A percentile compares a stretch with the other conserved stretches of the same genome.
These are phyloP conservation scores for Globisporangium acanthophoron DNA, from an alignment of 352 stramenopile genomes.

Conservation along the genomic window DNA sequence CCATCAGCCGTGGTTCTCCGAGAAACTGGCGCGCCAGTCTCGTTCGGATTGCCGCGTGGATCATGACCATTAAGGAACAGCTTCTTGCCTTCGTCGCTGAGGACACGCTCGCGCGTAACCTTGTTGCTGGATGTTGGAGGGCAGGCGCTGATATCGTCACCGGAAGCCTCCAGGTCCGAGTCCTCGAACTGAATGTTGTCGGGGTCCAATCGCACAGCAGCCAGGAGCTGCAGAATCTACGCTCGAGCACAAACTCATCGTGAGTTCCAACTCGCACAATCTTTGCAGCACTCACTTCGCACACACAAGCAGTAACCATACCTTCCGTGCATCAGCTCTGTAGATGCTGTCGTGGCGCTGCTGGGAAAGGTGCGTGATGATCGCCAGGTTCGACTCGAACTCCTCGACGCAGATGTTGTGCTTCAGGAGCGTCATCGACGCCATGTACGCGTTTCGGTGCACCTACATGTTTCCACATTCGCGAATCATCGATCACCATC, in stretches of 20 bases:
- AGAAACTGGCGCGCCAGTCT: conserved; percentile 13
- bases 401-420: conserved; percentile 75
- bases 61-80: conserved; percentile 61
- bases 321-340: conserved; percentile 68
- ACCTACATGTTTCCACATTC: conserved; percentile 27
- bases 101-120: conserved; percentile 56
- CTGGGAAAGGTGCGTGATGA: conserved; percentile 82
- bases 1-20: conserved; percentile 27
- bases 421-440: conserved; percentile 68
- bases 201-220: conserved; percentile 70
- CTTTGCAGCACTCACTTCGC: not conserved
- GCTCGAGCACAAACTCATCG: not conserved
- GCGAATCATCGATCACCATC: no score
- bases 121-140: conserved; percentile 64
- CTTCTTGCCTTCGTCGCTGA: conserved; percentile 85
- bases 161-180: conserved; percentile 32
- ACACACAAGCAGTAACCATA: conserved; percentile 4
- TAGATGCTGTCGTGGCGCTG: conserved; percentile 83
- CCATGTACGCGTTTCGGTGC: conserved; percentile 68
- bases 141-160: conserved; percentile 52
- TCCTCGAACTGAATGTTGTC: conserved; percentile 75
- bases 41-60: conserved; percentile 17
- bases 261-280: not conserved
- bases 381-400: conserved; percentile 71
- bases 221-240: conserved; percentile 72